These are phyloP conservation scores for Calonectria pauciramosa DNA, from an alignment of 2,329 filamentous ascomycete species.

Conservation along the genomic window DNA sequence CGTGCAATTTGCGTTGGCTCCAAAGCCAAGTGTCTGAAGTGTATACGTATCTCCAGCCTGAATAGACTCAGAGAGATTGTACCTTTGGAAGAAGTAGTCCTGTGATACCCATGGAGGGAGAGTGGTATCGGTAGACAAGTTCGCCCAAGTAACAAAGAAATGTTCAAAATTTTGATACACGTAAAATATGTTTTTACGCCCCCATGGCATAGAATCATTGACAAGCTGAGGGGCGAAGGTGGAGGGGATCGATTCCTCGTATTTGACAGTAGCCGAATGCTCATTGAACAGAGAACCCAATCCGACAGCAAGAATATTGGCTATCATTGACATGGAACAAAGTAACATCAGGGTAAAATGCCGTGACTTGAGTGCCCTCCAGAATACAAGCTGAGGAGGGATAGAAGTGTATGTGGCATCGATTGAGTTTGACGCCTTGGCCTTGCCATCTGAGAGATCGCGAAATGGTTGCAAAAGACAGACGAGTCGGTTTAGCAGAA, in stretches of 20 bases:
- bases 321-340: conserved; percentile 62
- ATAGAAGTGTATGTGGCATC: conserved; percentile 65
- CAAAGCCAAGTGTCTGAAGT: conserved; percentile 46
- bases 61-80: conserved; percentile 38
- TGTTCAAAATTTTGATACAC: conserved; percentile 37
- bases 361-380: conserved; percentile 57
- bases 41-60: conserved; percentile 21
- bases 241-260: conserved; percentile 32
- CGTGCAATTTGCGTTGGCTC: conserved; percentile 40
- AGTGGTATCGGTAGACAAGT: conserved; percentile 56
- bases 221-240: conserved; percentile 34
- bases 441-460: conserved; percentile 57
- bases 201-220: conserved; percentile 9
- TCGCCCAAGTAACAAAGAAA: conserved; percentile 58
- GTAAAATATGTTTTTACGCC: background rate
- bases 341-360: conserved; percentile 63
- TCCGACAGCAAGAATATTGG: conserved; percentile 67
- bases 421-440: conserved; percentile 53
- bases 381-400: conserved; percentile 66
- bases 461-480: conserved; percentile 69
- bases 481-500: conserved; percentile 65
- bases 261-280: background rate
- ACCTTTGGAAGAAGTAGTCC: conserved; percentile 62
- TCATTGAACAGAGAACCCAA: conserved; percentile 66
- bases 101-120: conserved; percentile 65